Conservation (phyloP, 2,329 filamentous ascomycete species). For the Penicillium sp. region DNA sequence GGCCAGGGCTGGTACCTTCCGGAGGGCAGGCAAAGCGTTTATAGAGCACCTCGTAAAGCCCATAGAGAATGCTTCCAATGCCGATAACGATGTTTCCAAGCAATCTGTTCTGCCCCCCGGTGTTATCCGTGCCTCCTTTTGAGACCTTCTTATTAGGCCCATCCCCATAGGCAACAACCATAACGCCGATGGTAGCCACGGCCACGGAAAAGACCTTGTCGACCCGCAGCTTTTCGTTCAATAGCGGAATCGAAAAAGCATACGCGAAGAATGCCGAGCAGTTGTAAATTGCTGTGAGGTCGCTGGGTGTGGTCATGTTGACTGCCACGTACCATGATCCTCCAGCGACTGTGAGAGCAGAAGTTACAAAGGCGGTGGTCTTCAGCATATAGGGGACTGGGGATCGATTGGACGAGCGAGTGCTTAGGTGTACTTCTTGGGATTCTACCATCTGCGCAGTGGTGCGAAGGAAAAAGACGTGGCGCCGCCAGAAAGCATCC, state of each 20-base stretch:
- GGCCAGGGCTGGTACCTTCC: constrained; percentile 75
- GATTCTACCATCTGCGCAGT: constrained; percentile 84
- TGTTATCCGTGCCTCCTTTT: constrained; percentile 44
- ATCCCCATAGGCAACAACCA: constrained; percentile 95
- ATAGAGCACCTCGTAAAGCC: constrained; percentile 95
- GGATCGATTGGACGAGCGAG: constrained; percentile 39
- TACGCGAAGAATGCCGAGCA: constrained; percentile 99
- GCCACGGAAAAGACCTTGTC: constrained; percentile 85
- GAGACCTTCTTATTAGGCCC: constrained; percentile 53
- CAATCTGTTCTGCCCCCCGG: constrained; percentile 62
- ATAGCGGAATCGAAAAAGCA: constrained; percentile 85
- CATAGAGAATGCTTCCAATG: constrained; percentile 85
- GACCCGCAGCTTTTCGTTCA: constrained; percentile 77
- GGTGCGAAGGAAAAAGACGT: constrained; percentile 60
- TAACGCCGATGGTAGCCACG: constrained; percentile 82
- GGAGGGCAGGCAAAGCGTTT: constrained; percentile 91
- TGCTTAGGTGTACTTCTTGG: constrained; percentile 64
- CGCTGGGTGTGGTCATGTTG: constrained; percentile 85
- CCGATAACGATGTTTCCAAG: constrained; percentile 91
- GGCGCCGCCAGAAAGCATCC: constrained; percentile 78
- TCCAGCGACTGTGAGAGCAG: constrained; percentile 82
- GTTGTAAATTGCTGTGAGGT: constrained; percentile 98
- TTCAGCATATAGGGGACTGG: constrained; percentile 72
- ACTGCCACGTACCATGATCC: constrained; percentile 96
- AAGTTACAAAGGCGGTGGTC: constrained; percentile 79